These are phyloP conservation scores for Dioszegia crocea DNA, from an alignment of 768 basidiomycete species.

Conservation along the genomic window DNA sequence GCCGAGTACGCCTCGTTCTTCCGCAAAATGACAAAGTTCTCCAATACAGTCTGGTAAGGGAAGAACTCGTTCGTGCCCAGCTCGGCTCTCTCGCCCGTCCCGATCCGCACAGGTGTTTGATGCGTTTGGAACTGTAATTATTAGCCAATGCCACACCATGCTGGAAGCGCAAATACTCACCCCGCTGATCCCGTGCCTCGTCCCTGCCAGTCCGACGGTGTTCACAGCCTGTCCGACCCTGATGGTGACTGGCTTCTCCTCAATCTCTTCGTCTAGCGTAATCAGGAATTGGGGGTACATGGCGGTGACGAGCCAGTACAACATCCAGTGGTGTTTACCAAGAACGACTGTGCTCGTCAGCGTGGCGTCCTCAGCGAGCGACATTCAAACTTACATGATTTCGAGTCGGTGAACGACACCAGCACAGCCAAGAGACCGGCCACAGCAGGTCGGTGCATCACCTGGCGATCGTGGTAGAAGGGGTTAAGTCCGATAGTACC, in stretches of 20 bases:
- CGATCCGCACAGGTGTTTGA: conserved; percentile 89
- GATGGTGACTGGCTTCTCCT: conserved; percentile 80
- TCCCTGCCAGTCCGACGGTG: conserved; percentile 95
- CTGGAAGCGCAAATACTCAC: conserved; percentile 27
- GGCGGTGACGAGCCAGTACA: conserved; percentile 88
- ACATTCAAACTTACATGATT: conserved; percentile 64
- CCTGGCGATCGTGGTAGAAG: conserved; percentile 86
- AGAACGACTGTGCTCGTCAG: conserved; percentile 65
- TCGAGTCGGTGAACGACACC: conserved; percentile 88
- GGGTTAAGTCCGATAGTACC: conserved; percentile 95
- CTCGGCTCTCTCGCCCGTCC: conserved; percentile 90
- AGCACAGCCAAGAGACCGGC: conserved; percentile 84
- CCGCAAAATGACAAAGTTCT: conserved; percentile 84
- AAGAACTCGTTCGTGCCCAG: conserved; percentile 95
- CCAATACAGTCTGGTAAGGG: conserved; percentile 80
- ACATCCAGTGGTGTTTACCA: conserved; percentile 97
- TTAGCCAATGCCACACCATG: not conserved
- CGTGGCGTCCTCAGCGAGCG: not conserved
- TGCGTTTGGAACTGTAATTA: conserved; percentile 79
- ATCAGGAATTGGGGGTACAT: conserved; percentile 99
- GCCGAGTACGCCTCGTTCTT: conserved; percentile 58
- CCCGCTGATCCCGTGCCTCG: conserved; percentile 60
- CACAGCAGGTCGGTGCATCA: conserved; percentile 82
- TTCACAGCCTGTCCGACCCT: conserved; percentile 96
- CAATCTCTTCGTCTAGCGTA: conserved; percentile 86